These are phyloP conservation scores for Balakata baccata DNA, from an alignment of 345 rosid species.

Conservation along the genomic window DNA sequence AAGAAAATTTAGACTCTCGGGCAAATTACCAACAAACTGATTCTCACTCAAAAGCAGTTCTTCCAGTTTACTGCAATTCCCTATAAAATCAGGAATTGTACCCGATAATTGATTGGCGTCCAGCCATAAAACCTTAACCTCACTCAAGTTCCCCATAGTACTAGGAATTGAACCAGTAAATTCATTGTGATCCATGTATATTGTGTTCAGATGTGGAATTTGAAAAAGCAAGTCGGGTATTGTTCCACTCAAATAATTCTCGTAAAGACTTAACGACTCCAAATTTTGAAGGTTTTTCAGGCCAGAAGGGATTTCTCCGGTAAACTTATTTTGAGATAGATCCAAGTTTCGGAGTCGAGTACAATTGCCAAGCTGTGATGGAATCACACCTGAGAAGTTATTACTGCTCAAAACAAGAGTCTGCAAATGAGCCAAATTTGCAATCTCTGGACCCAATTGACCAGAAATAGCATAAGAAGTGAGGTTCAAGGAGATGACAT, in stretches of 20 bases:
- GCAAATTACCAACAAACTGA: slow-evolving; percentile 45
- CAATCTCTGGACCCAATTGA: slow-evolving; percentile 52
- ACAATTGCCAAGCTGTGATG: slow-evolving; percentile 52
- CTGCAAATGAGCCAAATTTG: slow-evolving; percentile 32
- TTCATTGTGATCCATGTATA: slow-evolving; percentile 41
- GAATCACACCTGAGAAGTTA: slow-evolving; percentile 47
- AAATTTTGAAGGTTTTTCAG: slow-evolving; percentile 42
- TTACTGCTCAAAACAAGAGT: slow-evolving; percentile 46
- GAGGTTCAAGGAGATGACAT: slow-evolving; percentile 47
- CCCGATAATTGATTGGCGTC: slow-evolving; percentile 44
- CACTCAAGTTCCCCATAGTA: slow-evolving; percentile 45
- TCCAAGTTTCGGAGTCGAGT: slow-evolving; percentile 41
- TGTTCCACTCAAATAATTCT: slow-evolving; percentile 45
- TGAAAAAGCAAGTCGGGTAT: slow-evolving; percentile 53
- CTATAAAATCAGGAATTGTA: slow-evolving; percentile 52
- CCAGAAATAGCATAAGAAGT: slow-evolving; percentile 44
- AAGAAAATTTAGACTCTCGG: slow-evolving; percentile 45
- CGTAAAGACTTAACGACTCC: slow-evolving; percentile 28
- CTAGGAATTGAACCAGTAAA: slow-evolving; percentile 54
- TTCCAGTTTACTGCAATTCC: slow-evolving; percentile 49
- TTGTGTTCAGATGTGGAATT: slow-evolving; percentile 26
- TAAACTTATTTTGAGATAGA: slow-evolving; percentile 47
- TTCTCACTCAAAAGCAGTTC: slow-evolving; percentile 41
- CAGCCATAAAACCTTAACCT: slow-evolving; percentile 33
- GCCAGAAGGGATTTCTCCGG: slow-evolving; percentile 42